Percentiles rank a stretch among this genome's conserved stretches.
phyloP scores from a whole-genome alignment of 202 grass and related monocot genomes.

The Dendrocalamus latiflorus region DNA sequence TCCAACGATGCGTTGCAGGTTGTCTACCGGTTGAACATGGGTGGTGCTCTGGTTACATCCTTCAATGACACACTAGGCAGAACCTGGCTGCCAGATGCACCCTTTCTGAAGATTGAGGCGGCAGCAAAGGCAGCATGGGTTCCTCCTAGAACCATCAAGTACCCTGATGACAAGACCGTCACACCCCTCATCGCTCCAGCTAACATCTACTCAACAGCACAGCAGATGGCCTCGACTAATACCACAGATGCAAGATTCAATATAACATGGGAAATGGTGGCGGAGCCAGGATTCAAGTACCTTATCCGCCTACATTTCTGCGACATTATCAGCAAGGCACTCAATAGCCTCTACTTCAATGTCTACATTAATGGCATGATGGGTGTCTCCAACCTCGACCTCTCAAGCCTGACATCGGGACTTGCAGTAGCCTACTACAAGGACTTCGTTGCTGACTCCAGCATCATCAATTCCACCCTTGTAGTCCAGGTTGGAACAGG shows the following conservation, averaged over 20 bases:
- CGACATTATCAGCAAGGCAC: slow-evolving; percentile 73
- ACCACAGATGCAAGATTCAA: slow-evolving; percentile 60
- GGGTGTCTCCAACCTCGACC: slow-evolving; percentile 55
- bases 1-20: slow-evolving; percentile 66
- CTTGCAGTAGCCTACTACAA: slow-evolving; percentile 72
- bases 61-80: slow-evolving; percentile 69
- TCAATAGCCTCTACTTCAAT: slow-evolving; percentile 78
- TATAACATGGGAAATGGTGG: slow-evolving; percentile 65
- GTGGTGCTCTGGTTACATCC: slow-evolving; percentile 50
- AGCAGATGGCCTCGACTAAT: slow-evolving; percentile 55
- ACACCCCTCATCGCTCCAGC: slow-evolving; percentile 62
- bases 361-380: slow-evolving; percentile 79
- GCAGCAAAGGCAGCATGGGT: slow-evolving; percentile 45
- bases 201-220: slow-evolving; percentile 58
- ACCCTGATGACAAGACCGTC: slow-evolving; percentile 51
- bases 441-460: slow-evolving; percentile 63
- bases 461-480: slow-evolving; percentile 60
- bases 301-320: slow-evolving; percentile 76
- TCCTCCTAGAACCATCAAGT: slow-evolving; percentile 63
- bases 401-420: slow-evolving; percentile 59
- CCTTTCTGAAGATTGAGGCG: slow-evolving; percentile 57
- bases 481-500: slow-evolving; percentile 55
- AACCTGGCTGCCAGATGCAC: slow-evolving; percentile 58
- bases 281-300: slow-evolving; percentile 68
- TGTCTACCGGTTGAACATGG: slow-evolving; percentile 75